Evolutionary conservation across 2,329 filamentous ascomycete species (phyloP).

Genomic region (Dothidotthia symphoricarpi): DNA sequence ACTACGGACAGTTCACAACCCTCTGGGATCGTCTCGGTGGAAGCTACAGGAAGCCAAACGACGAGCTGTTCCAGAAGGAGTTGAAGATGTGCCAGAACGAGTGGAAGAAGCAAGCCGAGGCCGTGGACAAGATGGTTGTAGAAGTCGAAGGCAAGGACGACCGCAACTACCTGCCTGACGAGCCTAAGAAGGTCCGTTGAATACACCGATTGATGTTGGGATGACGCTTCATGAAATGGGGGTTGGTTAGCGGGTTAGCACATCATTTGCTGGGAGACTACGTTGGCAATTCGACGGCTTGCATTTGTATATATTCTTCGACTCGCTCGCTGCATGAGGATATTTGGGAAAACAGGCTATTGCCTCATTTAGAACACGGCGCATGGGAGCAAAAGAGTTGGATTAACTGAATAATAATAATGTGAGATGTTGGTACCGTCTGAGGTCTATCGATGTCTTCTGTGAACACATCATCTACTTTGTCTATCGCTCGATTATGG

Average conservation of each 20-base stretch:
- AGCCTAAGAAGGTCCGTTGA: slow-evolving; percentile 44
- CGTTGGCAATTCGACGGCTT: too few species aligned
- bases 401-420: slow-evolving; percentile 1
- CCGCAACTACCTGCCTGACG: slow-evolving; percentile 42
- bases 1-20: slow-evolving; percentile 93
- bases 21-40: slow-evolving; percentile 85
- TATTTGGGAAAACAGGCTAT: too few species aligned
- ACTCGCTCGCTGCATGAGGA: too few species aligned
- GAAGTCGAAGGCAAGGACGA: slow-evolving; percentile 65
- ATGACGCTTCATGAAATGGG: too few species aligned
- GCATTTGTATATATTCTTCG: too few species aligned
- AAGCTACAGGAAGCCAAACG: slow-evolving; percentile 82
- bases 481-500: too few species aligned
- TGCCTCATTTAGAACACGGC: too few species aligned
- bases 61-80: slow-evolving; percentile 79
- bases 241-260: too few species aligned
- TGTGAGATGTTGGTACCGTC: neutral
- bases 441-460: too few species aligned
- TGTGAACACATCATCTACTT: too few species aligned
- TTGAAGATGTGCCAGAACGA: slow-evolving; percentile 79
- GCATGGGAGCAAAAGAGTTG: too few species aligned
- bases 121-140: slow-evolving; percentile 73
- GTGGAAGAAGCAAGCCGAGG: slow-evolving; percentile 74
- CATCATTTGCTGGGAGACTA: too few species aligned
- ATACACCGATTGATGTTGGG: neutral